Evolutionary conservation across 176 grass and related monocot species (phyloP).

Genomic region (Typha latifolia): DNA sequence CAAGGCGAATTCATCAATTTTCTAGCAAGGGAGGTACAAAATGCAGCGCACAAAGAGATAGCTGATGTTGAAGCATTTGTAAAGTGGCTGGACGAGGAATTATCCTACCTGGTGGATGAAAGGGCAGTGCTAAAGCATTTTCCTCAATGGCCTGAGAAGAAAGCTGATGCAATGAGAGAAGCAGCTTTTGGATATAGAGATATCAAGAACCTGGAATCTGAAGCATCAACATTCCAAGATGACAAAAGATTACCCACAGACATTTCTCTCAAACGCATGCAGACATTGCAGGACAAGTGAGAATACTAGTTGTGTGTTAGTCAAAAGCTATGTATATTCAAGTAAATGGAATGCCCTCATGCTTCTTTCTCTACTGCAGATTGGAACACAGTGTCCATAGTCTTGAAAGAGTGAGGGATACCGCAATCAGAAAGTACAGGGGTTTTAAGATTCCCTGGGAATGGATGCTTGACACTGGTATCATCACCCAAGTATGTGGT

Average conservation of each 20-base stretch:
- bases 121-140: slow-evolving; percentile 98
- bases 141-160: slow-evolving; percentile 85
- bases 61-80: slow-evolving; percentile 87
- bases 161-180: slow-evolving; percentile 99
- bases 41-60: slow-evolving; percentile 77
- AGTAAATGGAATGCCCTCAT: neutral
- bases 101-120: slow-evolving; percentile 97
- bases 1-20: slow-evolving; percentile 80
- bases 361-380: slow-evolving; percentile 21
- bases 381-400: slow-evolving; percentile 81
- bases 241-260: slow-evolving; percentile 56
- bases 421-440: slow-evolving; percentile 59
- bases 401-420: slow-evolving; percentile 74
- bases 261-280: slow-evolving; percentile 67
- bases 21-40: slow-evolving; percentile 64
- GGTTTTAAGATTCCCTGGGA: slow-evolving; percentile 90
- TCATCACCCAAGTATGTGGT: slow-evolving; percentile 63
- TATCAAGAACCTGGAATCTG: slow-evolving; percentile 75
- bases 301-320: slow-evolving; percentile 19
- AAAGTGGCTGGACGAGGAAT: slow-evolving; percentile 91
- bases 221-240: slow-evolving; percentile 65
- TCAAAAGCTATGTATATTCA: slow-evolving; percentile 1
- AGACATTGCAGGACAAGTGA: slow-evolving; percentile 92
- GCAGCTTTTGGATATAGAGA: slow-evolving; percentile 78
- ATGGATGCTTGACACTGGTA: slow-evolving; percentile 92